phyloP scores from a whole-genome alignment of 2,329 filamentous ascomycete genomes.

The Ophidiomyces ophidiicola region DNA sequence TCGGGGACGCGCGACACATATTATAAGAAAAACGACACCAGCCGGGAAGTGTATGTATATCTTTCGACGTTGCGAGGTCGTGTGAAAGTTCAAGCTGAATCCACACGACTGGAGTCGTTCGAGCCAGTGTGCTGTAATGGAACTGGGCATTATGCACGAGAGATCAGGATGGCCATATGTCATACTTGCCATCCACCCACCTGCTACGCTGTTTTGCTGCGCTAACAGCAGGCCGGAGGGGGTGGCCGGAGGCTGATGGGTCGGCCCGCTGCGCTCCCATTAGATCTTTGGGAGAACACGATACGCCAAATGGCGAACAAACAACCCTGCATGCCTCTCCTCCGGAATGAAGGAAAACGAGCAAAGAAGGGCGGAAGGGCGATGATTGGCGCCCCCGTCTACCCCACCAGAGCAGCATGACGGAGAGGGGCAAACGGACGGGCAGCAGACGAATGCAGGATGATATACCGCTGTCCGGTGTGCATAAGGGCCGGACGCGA shows the following conservation, averaged over 20 bases:
- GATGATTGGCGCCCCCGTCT: slow-evolving; percentile 10
- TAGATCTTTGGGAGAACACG: slow-evolving; percentile 19
- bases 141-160: slow-evolving; percentile 9
- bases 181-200: slow-evolving; percentile 14
- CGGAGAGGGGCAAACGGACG: slow-evolving; percentile 6
- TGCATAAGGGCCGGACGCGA: slow-evolving; percentile 1
- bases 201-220: slow-evolving; percentile 13
- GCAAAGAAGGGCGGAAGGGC: slow-evolving; percentile 5
- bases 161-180: slow-evolving; percentile 12
- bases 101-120: slow-evolving; percentile 8
- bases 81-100: slow-evolving; percentile 5
- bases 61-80: slow-evolving; percentile 2
- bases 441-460: slow-evolving; percentile 3
- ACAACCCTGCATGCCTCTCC: slow-evolving; percentile 11
- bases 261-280: slow-evolving; percentile 36
- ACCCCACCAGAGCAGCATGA: slow-evolving; percentile 9
- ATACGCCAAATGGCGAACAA: slow-evolving; percentile 12
- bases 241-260: slow-evolving; percentile 24
- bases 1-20: slow-evolving; percentile 4
- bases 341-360: slow-evolving; percentile 11
- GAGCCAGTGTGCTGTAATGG: slow-evolving; percentile 7
- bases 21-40: slow-evolving; percentile 11
- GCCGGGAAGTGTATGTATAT: slow-evolving; percentile 3
- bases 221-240: slow-evolving; percentile 5
- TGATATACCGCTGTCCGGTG: slow-evolving; percentile 7